These are phyloP conservation scores for Emiliania huxleyi DNA, from an alignment of 78 protist genomes.

Conservation along the genomic window DNA sequence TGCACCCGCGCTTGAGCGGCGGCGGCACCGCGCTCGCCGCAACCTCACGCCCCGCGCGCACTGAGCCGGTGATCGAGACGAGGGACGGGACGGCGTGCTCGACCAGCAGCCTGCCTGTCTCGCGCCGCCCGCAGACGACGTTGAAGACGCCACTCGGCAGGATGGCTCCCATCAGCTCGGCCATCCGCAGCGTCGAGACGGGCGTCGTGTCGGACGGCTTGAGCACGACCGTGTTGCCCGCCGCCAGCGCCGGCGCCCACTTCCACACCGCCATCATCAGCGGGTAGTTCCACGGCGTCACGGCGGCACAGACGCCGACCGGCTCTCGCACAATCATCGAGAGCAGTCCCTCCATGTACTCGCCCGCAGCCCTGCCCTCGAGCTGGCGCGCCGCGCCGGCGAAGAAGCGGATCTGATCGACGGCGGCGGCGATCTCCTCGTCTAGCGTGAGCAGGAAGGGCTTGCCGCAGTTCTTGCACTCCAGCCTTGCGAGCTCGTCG, in stretches of 20 bases:
- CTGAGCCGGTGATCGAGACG: no score
- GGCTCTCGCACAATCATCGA: no score
- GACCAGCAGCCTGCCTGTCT: slow-evolving; percentile 42
- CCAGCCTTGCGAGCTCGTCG: neutral
- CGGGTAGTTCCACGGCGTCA: slow-evolving; percentile 94
- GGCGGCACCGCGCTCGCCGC: no score
- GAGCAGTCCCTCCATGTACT: slow-evolving; percentile 56
- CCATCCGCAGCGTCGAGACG: neutral
- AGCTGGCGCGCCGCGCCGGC: neutral
- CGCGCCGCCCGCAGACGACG: slow-evolving; percentile 70
- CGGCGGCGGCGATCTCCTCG: no score
- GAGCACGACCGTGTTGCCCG: neutral
- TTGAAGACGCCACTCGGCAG: slow-evolving; percentile 83
- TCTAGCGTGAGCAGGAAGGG: neutral
- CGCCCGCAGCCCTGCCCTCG: neutral
- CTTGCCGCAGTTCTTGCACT: neutral
- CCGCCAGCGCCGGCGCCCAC: slow-evolving; percentile 87
- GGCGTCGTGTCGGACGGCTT: neutral
- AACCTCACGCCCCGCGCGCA: no score
- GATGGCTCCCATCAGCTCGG: neutral
- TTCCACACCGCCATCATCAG: slow-evolving; percentile 87
- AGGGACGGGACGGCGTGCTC: no score
- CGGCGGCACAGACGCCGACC: slow-evolving; percentile 79
- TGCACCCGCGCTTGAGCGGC: no score
- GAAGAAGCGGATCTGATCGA: neutral